Base-by-base conservation (phyloP, 495 filamentous ascomycete species). In the Oleoguttula mirabilis region DNA sequence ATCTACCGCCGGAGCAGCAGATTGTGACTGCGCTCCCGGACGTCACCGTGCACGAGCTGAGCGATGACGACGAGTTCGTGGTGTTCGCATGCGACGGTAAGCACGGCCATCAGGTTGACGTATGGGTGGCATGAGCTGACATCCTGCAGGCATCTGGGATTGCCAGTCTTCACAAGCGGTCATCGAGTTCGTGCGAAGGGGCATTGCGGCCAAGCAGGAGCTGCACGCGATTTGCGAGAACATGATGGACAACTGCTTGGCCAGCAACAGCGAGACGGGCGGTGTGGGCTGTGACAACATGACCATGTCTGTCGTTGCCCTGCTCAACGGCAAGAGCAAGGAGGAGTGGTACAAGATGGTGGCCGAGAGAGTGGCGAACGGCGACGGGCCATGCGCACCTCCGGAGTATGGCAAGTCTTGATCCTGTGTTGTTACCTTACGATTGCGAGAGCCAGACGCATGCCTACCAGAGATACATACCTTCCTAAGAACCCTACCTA, bases 231-330 rank as follows among this genome's bases (percentile, higher is more conserved):
- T 98, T 55, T 94, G 87, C 64, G 90, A 98, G 68, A 98, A 98
- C 68, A 92, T 98, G 86, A 98, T 98, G 90, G 88, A 96, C 68
- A 98, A 96, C 65, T 98, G 90, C 60, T 73, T 96, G 41, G 84
- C 90, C 21, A 87, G 86, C 38, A 95, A 90, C 70, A 90, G 87
- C 54, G 92, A 98, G 63, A 96, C 90, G 31, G 90, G 90, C 23
- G 90, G 90, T 32, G 90, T 98, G 36, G 90, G 90, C 47, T 98
- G 90, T 65, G 90, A 98, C 65, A 98, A 98, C 69, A 98, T 98
- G 90, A 98, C 90, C 50, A 94, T 96, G 82, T 71, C 79, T 54
- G 68, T 98, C 51, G 69, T 98, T 58, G 90, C 80, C 48, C 75
- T 98, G 55, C 75, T 98, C 41, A 75, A 79, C 50, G 90, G 88